Evolutionary conservation across 805 yeast species (phyloP).

Genomic region (Pichia occidentalis): DNA sequence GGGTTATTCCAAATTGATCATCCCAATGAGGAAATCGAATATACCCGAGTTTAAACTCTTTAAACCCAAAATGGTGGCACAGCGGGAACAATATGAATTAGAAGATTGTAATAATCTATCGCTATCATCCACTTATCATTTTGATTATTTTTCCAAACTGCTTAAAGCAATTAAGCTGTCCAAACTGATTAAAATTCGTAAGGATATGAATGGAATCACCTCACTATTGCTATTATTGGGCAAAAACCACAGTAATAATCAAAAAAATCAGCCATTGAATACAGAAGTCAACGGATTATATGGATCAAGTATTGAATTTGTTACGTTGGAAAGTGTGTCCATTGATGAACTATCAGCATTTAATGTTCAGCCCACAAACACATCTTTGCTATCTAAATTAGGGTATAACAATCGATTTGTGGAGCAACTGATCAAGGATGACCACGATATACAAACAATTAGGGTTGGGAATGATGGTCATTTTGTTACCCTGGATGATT

Average conservation of each 20-base stretch:
- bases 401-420: conserved; percentile 26
- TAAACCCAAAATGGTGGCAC: conserved; percentile 14
- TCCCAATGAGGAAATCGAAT: conserved; percentile 57
- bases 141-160: conserved; percentile 40
- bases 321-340: conserved; percentile 25
- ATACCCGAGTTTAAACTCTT: conserved; percentile 52
- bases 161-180: conserved; percentile 45
- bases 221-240: conserved; percentile 25
- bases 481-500: conserved; percentile 28
- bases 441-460: conserved; percentile 27
- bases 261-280: no score
- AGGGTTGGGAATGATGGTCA: conserved; percentile 25
- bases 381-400: conserved; percentile 7
- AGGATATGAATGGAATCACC: conserved; percentile 43
- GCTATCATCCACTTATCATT: conserved; percentile 45
- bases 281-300: conserved; percentile 9
- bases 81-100: conserved; percentile 9
- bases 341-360: conserved; percentile 17
- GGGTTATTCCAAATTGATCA: conserved; percentile 59
- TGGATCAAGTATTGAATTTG: conserved; percentile 29
- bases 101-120: conserved; percentile 15
- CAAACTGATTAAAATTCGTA: conserved; percentile 46
- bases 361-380: not conserved
- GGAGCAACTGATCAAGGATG: conserved; percentile 29
- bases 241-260: conserved; percentile 7